Evolutionary conservation across 1,284 basidiomycete genomes (phyloP).

Genomic region (Ganoderma boninense): DNA sequence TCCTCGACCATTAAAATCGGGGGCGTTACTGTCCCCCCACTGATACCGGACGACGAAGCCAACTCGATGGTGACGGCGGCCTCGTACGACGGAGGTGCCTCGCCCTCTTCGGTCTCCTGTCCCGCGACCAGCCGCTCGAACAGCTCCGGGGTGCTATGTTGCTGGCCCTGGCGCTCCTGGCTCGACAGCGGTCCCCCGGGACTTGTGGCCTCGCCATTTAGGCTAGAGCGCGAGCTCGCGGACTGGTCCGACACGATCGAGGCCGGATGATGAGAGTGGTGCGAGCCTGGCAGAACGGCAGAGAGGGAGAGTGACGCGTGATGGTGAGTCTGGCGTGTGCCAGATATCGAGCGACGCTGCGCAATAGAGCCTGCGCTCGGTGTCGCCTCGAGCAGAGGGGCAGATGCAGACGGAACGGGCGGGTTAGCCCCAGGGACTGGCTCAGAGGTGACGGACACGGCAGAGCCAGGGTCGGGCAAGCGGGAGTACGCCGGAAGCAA

Average conservation of each 20-base stretch:
- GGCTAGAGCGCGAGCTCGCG: constrained; percentile 2
- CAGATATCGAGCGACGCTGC: not conserved
- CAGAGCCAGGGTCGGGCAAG: constrained; percentile 19
- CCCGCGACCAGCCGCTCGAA: constrained; percentile 71
- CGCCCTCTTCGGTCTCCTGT: constrained; percentile 68
- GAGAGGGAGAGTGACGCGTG: not conserved
- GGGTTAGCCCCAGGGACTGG: not conserved
- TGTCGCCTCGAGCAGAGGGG: not conserved
- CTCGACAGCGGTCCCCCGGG: constrained; percentile 5
- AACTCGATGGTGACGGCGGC: not conserved
- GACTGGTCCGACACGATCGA: not conserved
- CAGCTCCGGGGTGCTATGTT: constrained; percentile 48
- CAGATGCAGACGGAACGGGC: constrained; percentile 12
- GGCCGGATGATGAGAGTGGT: not conserved
- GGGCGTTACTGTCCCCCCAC: not conserved
- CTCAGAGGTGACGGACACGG: not conserved
- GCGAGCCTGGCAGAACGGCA: not conserved
- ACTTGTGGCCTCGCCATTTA: constrained; percentile 33
- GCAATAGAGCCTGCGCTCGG: not conserved
- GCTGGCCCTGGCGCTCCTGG: constrained; percentile 41
- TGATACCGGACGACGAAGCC: not conserved
- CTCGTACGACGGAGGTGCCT: constrained; percentile 70
- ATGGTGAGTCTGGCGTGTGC: not conserved
- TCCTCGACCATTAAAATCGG: not conserved
- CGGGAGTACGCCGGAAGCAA: constrained; percentile 76